A percentile compares a stretch with the other conserved stretches of the same genome.
These are phyloP conservation scores for Aspergillus diversus DNA, from an alignment of 495 filamentous ascomycete genomes.

Conservation along the genomic window DNA sequence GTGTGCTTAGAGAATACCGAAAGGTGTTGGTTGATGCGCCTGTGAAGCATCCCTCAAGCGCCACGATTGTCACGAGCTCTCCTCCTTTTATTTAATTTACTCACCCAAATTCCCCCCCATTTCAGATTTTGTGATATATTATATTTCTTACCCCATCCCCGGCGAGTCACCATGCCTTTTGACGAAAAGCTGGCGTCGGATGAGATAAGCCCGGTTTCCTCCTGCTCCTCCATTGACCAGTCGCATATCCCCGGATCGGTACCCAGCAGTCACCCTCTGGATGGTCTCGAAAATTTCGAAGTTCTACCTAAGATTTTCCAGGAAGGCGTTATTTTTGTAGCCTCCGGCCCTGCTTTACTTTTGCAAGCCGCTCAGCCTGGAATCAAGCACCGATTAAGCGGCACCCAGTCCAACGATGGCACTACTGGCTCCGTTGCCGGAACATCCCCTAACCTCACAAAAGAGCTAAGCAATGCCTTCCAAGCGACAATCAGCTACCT, in stretches of 20 bases:
- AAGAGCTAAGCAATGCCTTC: conserved; percentile 38
- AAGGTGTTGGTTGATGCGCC: not conserved
- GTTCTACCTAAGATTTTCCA: conserved; percentile 45
- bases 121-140: no score
- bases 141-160: no score
- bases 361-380: conserved; percentile 45
- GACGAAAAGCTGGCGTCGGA: conserved; percentile 15
- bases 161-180: not conserved
- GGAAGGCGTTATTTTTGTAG: conserved; percentile 46
- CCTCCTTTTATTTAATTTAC: not conserved
- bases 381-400: conserved; percentile 27
- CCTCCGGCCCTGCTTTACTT: conserved; percentile 41
- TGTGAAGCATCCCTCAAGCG: no score
- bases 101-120: not conserved
- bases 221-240: not conserved
- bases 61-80: not conserved
- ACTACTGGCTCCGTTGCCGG: conserved; percentile 7
- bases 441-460: conserved; percentile 32
- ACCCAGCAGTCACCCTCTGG: conserved; percentile 23
- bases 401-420: conserved; percentile 14
- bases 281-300: conserved; percentile 38
- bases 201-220: not conserved
- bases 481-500: conserved; percentile 44
- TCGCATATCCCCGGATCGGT: not conserved
- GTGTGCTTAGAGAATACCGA: not conserved